Base-by-base conservation (phyloP, 306 rosid genomes). In the Fagus sylvatica region DNA sequence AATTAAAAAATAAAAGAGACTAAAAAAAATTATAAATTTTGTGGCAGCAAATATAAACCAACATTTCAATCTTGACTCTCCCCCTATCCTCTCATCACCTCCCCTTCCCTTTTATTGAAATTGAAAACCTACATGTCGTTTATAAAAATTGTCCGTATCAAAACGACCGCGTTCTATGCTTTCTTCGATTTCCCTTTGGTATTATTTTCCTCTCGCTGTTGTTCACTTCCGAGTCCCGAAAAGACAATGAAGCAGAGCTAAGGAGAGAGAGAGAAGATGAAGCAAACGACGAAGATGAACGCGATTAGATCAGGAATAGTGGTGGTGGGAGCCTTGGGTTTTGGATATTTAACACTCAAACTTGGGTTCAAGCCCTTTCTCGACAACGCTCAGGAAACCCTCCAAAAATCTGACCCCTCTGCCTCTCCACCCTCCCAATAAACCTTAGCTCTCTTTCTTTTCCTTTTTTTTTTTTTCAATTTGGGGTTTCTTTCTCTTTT, bases 321-420 rank as follows among this genome's bases (percentile, higher is more conserved):
- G 79, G 97, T 94, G 73, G n/a, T 94, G 37, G 97, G 98, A 81
- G 87, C 97, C 16, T 16, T 92, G 67, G 97, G 95, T 8, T 94
- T 94, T 66, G 98, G 98, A 11, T 94, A 89, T 78, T 80, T 94
- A 15, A 94, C 88, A 74, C 4, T 92, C 0, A 92, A 81, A 30
- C 87, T 94, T 40, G 97, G 91, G 10, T 89, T 92, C 85, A 90
- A 89, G 69, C 91, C 96, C 70, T 94, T 79, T 74, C 91, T 94
- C 15, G 92, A 92, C 57, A 87, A 85, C 84, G 97, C 97, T 62
- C 94, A 87, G 53, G 73, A 73, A 8, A 64, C 74, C 59, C 76
- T 76, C 7, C 84, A 78, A 3, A 83, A 88, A 66, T 79, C 83
- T 15, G 79, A 86, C 22, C 69, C 82, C 6, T 41, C 87, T 43